Conservation (phyloP, 1,139 yeast genomes). For the Spathaspora jeffriesii region DNA sequence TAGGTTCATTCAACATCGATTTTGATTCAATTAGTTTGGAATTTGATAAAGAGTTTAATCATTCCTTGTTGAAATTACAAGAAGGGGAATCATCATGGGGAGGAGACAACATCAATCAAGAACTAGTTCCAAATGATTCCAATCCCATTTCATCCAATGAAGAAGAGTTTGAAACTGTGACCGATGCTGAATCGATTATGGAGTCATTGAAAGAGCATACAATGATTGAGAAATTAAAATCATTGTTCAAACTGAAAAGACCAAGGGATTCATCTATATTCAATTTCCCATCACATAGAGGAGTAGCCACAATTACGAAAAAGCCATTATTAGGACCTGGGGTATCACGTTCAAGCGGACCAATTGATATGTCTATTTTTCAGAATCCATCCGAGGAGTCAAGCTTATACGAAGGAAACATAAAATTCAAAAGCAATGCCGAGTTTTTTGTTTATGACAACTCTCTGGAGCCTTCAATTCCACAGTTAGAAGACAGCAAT, state of each 20-base stretch:
- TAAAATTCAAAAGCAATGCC: slow-evolving; percentile 4
- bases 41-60: slow-evolving; percentile 1
- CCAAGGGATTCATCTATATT: not conserved
- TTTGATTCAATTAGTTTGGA: slow-evolving; percentile 9
- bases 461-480: not conserved
- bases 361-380: slow-evolving; percentile 5
- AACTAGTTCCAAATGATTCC: not conserved
- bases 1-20: slow-evolving; percentile 9
- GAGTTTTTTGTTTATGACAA: slow-evolving; percentile 4
- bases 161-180: slow-evolving; percentile 1
- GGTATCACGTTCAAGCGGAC: not conserved
- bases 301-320: not conserved
- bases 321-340: not conserved
- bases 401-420: slow-evolving; percentile 4
- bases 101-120: not conserved
- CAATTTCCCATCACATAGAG: not conserved
- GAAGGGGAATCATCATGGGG: not conserved
- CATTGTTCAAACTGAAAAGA: slow-evolving; percentile 7
- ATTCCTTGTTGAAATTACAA: not conserved
- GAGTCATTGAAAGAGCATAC: slow-evolving; percentile 10
- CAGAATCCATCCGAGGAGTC: slow-evolving; percentile 2
- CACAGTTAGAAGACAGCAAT: not conserved
- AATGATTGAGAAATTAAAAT: slow-evolving; percentile 10
- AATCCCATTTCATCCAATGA: not conserved
- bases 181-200: slow-evolving; percentile 4